phyloP scores from a whole-genome alignment of 1,284 basidiomycete species.

The Calocybe gambosa region DNA sequence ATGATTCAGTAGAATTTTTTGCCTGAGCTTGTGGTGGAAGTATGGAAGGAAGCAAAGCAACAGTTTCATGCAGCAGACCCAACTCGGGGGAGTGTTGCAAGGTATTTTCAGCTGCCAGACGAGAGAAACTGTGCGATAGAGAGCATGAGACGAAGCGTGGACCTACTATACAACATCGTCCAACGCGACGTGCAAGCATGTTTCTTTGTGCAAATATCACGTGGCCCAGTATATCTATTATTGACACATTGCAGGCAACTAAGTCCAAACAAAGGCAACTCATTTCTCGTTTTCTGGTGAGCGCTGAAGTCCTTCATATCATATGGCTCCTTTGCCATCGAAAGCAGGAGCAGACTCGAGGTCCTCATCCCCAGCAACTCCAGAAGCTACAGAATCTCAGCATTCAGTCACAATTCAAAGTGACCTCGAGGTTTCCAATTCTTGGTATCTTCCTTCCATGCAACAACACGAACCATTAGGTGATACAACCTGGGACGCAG shows the following conservation, averaged over 20 bases:
- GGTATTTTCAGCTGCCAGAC: neutral
- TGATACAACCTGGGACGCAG: conserved; percentile 33
- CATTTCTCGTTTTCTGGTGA: conserved; percentile 4
- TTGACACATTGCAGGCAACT: neutral
- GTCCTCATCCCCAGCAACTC: conserved; percentile 64
- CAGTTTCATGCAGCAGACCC: conserved; percentile 35
- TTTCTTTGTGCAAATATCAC: conserved; percentile 2
- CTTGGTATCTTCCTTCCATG: conserved; percentile 47
- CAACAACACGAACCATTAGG: conserved; percentile 25
- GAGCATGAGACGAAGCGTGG: conserved; percentile 1
- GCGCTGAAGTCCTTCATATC: conserved; percentile 4
- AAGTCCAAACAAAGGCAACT: conserved; percentile 11
- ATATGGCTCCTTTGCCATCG: conserved; percentile 52
- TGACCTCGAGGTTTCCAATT: conserved; percentile 43
- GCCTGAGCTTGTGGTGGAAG: conserved; percentile 20
- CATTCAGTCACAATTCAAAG: conserved; percentile 44
- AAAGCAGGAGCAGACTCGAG: conserved; percentile 54
- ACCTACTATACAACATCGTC: conserved; percentile 1
- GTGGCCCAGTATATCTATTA: neutral
- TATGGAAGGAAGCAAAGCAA: conserved; percentile 32
- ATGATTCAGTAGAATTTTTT: conserved; percentile 8
- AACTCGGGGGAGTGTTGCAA: conserved; percentile 17
- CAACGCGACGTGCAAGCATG: conserved; percentile 17
- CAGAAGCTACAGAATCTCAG: conserved; percentile 51
- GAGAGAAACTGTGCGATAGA: conserved; percentile 1